Evolutionary conservation across 495 filamentous ascomycete genomes (phyloP).

Genomic region (Articulospora tetracladia): DNA sequence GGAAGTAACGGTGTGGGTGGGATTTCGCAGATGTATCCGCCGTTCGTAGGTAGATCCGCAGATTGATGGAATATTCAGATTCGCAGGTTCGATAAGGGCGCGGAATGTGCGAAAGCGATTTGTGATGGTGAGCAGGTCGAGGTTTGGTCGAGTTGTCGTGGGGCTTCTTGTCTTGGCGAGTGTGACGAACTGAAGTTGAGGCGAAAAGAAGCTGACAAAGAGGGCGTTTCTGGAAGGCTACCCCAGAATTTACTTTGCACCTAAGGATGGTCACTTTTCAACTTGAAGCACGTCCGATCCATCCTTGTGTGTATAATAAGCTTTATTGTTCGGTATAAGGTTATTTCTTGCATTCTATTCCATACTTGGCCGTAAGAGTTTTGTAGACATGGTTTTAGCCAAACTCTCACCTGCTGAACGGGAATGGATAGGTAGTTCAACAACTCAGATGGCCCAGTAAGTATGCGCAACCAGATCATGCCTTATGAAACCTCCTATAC

Average conservation of each 20-base stretch:
- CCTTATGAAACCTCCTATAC: too few species aligned
- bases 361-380: neutral
- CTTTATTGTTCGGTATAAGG: neutral
- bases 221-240: neutral
- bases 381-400: neutral
- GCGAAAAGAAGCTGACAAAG: conserved; percentile 3
- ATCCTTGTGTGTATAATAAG: neutral
- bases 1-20: neutral
- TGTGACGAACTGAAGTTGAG: neutral
- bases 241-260: too few species aligned
- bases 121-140: conserved; percentile 4
- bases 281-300: too few species aligned
- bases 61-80: neutral
- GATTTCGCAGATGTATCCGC: neutral
- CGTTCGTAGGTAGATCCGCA: neutral
- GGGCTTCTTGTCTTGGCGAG: conserved; percentile 6
- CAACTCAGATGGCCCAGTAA: too few species aligned
- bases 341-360: neutral
- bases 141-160: conserved; percentile 13
- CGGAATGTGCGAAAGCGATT: neutral
- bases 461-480: too few species aligned
- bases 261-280: too few species aligned
- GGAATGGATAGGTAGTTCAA: too few species aligned
- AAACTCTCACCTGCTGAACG: neutral
- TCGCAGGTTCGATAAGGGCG: neutral